phyloP scores from a whole-genome alignment of 176 grass and related monocot genomes.

The Raddia guianensis region DNA sequence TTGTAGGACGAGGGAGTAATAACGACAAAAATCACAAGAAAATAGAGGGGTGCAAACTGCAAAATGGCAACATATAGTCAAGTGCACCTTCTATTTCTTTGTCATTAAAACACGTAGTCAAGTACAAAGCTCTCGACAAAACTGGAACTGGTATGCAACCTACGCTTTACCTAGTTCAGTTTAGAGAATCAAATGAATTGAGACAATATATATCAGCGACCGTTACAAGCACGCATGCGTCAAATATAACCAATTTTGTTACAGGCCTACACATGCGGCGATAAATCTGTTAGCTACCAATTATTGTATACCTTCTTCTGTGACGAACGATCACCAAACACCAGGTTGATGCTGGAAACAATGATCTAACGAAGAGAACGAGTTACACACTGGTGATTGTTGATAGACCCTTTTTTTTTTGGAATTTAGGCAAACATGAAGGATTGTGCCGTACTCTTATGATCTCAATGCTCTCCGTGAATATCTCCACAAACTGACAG shows the following conservation, averaged over 20 bases:
- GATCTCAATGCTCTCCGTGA: constrained; percentile 68
- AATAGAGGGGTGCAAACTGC: background rate
- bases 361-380: background rate
- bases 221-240: constrained; percentile 36
- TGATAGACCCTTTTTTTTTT: constrained; percentile 14
- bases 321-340: constrained; percentile 26
- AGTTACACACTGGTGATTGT: background rate
- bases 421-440: constrained; percentile 23
- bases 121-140: constrained; percentile 28
- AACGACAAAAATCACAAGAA: background rate
- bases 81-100: background rate
- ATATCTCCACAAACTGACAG: constrained; percentile 90
- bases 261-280: constrained; percentile 34
- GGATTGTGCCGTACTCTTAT: constrained; percentile 40
- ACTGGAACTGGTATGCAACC: background rate
- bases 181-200: constrained; percentile 40
- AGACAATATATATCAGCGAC: constrained; percentile 13
- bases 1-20: too few relatives aligned
- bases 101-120: constrained; percentile 5
- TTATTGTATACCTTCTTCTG: constrained; percentile 30
- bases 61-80: background rate
- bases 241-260: constrained; percentile 33
- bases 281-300: constrained; percentile 51
- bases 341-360: constrained; percentile 21
- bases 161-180: constrained; percentile 16